Base-by-base conservation (phyloP, 768 basidiomycete genomes). In the Mycena sanguinolenta region DNA sequence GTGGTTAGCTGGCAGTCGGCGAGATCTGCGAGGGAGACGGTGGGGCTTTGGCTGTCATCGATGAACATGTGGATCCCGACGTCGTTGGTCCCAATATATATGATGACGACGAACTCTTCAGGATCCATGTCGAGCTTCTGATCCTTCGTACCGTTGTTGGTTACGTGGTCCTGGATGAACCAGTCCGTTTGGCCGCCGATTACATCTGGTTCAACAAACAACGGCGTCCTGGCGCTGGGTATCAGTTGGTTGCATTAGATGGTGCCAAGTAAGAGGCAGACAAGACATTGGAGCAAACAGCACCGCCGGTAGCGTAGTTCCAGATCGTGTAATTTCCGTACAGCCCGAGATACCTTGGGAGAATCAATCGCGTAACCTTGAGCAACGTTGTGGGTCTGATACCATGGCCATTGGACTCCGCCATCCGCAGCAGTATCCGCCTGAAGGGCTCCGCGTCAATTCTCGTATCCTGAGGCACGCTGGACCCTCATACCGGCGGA, bases 141-240 rank as follows among this genome's bases (percentile, higher is more conserved):
- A 27, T 73, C 39, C 28, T 65, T 63, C 1, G 71, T 75, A 3
- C 71, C 70, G 60, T 67, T 61, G 44, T 53, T 52, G 34, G 58
- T 44, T n/a, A 77, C 70, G 52, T 75, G 74, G 61, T 77, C 76
- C 53, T 74, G 69, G 52, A 77, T 72, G 58, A 77, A 77, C 76
- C 76, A 77, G 54, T 60, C 73, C 39, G 66, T 63, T 34, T 77
- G 76, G 25, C 69, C 76, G 16, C 65, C 67, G 50, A 71, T 57
- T 14, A 77, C 76, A 42, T 77, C 76, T 12, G 74, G 74, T 0
- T 14, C 27, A 2, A 34, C 12, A 32, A 2, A 42, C 10, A 65
- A 14, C 25, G 72, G 67, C 2, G 67, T 69, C 14, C 72, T 73
- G 39, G 0, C 28, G 17, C 2, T n/a, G 23, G 34, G 21, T 55